Percentiles rank a stretch among this genome's conserved stretches.
Evolutionary conservation across 345 rosid species (phyloP).

Genomic region (Acer yangbiense): DNA sequence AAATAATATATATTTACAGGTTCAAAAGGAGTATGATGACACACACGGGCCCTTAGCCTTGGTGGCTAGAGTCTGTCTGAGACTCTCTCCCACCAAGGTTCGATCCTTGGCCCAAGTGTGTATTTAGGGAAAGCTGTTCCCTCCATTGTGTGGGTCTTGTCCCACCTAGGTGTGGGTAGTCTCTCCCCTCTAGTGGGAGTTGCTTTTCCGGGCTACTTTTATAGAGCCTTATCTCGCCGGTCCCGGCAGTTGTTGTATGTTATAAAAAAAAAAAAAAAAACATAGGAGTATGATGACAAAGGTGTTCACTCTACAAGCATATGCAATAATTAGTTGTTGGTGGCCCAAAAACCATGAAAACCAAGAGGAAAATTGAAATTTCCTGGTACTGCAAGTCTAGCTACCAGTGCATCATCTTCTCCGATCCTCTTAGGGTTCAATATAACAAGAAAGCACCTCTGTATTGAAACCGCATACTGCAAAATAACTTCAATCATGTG

Average conservation of each 20-base stretch:
- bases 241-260: too few species aligned
- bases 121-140: too few species aligned
- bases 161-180: too few species aligned
- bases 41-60: too few species aligned
- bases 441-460: conserved; percentile 74
- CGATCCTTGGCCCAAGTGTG: too few species aligned
- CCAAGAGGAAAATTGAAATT: conserved; percentile 84
- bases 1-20: background rate
- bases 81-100: too few species aligned
- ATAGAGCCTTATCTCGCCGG: too few species aligned
- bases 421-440: conserved; percentile 78
- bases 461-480: conserved; percentile 89
- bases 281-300: background rate
- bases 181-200: too few species aligned
- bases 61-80: too few species aligned
- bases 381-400: conserved; percentile 79
- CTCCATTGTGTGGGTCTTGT: too few species aligned
- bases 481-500: background rate
- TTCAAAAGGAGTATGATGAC: background rate
- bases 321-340: conserved; percentile 10
- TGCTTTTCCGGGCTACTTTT: too few species aligned
- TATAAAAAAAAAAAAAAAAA: too few species aligned
- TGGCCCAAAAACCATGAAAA: conserved; percentile 89
- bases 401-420: conserved; percentile 59
- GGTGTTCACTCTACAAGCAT: background rate